phyloP scores from a whole-genome alignment of 345 rosid genomes.

The Aquilaria yunnanensis region DNA sequence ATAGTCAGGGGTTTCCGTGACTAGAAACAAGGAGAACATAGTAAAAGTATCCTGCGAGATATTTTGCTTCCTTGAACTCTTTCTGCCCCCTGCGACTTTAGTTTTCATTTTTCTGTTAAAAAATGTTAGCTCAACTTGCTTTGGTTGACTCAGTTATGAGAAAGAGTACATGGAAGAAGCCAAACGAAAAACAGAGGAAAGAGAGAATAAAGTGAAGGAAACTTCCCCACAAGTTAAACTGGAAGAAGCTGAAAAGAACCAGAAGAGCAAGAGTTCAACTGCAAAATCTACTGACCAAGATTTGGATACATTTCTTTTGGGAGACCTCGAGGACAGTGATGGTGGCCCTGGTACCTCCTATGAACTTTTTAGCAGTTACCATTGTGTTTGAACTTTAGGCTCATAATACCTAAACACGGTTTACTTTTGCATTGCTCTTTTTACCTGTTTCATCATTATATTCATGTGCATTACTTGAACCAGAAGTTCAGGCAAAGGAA shows the following conservation, averaged over 20 bases:
- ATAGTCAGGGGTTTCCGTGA: no score
- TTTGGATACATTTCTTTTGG: conserved; percentile 80
- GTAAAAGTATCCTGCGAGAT: no score
- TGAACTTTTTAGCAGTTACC: conserved; percentile 1
- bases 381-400: background rate
- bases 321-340: conserved; percentile 87
- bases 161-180: conserved; percentile 66
- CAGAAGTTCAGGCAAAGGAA: no score
- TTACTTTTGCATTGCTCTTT: conserved; percentile 3
- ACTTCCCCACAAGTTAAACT: conserved; percentile 23
- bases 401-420: background rate
- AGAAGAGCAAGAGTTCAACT: conserved; percentile 42
- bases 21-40: no score
- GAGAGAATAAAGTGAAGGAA: conserved; percentile 44
- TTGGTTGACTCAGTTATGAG: conserved; percentile 42
- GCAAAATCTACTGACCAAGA: conserved; percentile 70
- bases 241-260: conserved; percentile 32
- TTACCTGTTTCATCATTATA: no score
- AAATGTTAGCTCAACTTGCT: no score
- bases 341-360: conserved; percentile 58
- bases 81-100: no score
- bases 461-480: no score
- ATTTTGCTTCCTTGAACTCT: no score
- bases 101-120: no score
- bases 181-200: conserved; percentile 57